Base-by-base conservation (phyloP, 371 early-diverging fungal genomes). In the Mortierella sp. region DNA sequence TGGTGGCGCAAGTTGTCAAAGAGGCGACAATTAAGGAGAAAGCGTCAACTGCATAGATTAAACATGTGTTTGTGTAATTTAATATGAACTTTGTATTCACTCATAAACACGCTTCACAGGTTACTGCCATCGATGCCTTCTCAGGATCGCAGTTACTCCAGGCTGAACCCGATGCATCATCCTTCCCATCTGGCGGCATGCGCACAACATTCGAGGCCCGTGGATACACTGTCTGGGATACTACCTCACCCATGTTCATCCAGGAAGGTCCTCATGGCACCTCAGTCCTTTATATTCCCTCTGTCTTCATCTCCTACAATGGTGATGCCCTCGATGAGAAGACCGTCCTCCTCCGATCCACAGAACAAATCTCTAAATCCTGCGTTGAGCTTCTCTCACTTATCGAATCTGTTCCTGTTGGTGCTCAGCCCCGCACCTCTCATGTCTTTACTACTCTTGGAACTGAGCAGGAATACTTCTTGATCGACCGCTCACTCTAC, bases 191-290 rank as follows among this genome's bases (percentile, higher is more conserved):
- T 70, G 99, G 99, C 84, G 98, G 99, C 79, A 95, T 97, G 93
- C 93, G 98, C 77, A 89, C 95, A 72, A 99, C 99, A 66, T 99
- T 99, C 84, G 98, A 99, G 90, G 99, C 98, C 68, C 96, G 98
- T 86, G 98, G 99, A 72, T 99, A 99, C 91, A 99, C 98, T 75
- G 95, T 97, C 83, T 99, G 99, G 99, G 98, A 98, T 86, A 96
- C 98, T 49, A 94, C 85, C 74, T 95, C 96, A 84, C 98, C 98
- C 74, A 96, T 98, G 97, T 99, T 96, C 84, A 83, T 99, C 67
- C 96, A 95, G 86, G 87, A 91, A 59, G 98, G 96, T 58, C 96
- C 98, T 61, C 95, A 98, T 87, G 93, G 93, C 68, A 97, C 98
- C 20, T 77, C 90, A 18, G 90, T 97, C 68, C 91, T 99, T 43